Base-by-base conservation (phyloP, 2,329 filamentous ascomycete species). In the Triangularia setosa region DNA sequence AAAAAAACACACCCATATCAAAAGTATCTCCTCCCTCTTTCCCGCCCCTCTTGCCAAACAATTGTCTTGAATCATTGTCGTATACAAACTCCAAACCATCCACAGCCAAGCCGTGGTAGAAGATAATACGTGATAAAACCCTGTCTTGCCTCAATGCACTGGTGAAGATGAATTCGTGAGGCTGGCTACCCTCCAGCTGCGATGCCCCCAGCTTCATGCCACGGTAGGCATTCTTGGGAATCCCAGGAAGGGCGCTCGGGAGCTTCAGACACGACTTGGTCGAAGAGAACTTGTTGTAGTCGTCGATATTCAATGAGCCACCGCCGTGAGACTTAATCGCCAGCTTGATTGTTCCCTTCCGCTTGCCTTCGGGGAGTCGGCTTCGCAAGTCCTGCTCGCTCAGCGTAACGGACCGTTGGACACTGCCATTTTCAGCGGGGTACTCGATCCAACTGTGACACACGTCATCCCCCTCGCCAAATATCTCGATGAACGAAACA, bases 81-180 rank as follows among this genome's bases (percentile, higher is more conserved):
- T 97, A 98, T 65, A 91, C 83, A 76, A 99, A 98, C 75, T 98
- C 94, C 21, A 99, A 77, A 0, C 95, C 95, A 74, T 96, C 90
- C 12, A 98, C 74, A 3, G 89, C 89, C 64, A 82, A 80, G 1
- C 91, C 92, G 71, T 92, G 89, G 73, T 93, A 96, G 14, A 96
- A 82, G 65, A 87, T 84, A 63, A 97, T 84, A 4, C 86, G 86
- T 1, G 87, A 89, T 67, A 98, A 80, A 28, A 97, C 83, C 67
- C 93, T 90, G 30, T 87, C 90, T 67, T 87, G 85, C 44, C 85
- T 83, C 56, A 84, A 78, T 14, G 88, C 85, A 72, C 88, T 91
- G 52, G 89, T 85, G 67, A 96, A 87, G 44, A 97, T 81, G 35
- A 95, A 74, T 71, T 97, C 89, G 44, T 92, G 83, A 1, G 87